Percentiles rank a stretch among this genome's conserved stretches.
Evolutionary conservation across 2,329 filamentous ascomycete species (phyloP).

Genomic region (Leptographium radiaticola): DNA sequence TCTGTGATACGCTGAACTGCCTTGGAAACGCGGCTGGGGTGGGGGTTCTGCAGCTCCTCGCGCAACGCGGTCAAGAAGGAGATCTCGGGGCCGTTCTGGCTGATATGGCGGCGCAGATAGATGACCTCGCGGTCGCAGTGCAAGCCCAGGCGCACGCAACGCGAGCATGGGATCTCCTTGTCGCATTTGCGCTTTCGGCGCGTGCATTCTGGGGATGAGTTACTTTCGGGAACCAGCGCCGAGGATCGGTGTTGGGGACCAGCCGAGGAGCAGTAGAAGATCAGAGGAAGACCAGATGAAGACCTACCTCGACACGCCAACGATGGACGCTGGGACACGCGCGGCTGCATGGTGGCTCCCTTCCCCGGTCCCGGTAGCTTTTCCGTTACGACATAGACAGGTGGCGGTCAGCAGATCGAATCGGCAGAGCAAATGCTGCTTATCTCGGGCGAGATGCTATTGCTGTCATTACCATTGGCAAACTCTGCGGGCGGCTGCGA

Average conservation of each 20-base stretch:
- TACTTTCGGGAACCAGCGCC: too few species aligned
- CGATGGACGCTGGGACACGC: slow-evolving; percentile 6
- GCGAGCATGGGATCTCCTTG: slow-evolving; percentile 12
- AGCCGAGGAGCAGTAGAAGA: too few species aligned
- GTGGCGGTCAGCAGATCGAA: too few species aligned
- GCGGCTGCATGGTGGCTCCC: slow-evolving; percentile 1
- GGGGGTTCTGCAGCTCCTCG: slow-evolving; percentile 6
- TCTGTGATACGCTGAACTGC: slow-evolving; percentile 7
- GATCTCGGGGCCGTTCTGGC: slow-evolving; percentile 11
- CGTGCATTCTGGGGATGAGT: slow-evolving; percentile 10
- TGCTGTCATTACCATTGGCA: too few species aligned
- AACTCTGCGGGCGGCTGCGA: too few species aligned
- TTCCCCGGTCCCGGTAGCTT: neutral
- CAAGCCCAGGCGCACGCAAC: slow-evolving; percentile 9
- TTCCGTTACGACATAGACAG: too few species aligned
- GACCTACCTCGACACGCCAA: slow-evolving; percentile 8
- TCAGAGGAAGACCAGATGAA: too few species aligned
- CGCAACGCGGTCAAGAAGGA: slow-evolving; percentile 9
- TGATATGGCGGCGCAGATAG: slow-evolving; percentile 9
- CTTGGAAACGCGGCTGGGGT: neutral
- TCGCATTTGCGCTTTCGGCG: slow-evolving; percentile 12
- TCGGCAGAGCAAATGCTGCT: too few species aligned
- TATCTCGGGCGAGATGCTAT: too few species aligned
- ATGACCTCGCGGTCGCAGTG: slow-evolving; percentile 12
- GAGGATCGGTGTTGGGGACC: too few species aligned